Percentiles rank a stretch among this genome's conserved stretches.
These are phyloP conservation scores for Podaxis rugospora DNA, from an alignment of 768 basidiomycete species.

Conservation along the genomic window DNA sequence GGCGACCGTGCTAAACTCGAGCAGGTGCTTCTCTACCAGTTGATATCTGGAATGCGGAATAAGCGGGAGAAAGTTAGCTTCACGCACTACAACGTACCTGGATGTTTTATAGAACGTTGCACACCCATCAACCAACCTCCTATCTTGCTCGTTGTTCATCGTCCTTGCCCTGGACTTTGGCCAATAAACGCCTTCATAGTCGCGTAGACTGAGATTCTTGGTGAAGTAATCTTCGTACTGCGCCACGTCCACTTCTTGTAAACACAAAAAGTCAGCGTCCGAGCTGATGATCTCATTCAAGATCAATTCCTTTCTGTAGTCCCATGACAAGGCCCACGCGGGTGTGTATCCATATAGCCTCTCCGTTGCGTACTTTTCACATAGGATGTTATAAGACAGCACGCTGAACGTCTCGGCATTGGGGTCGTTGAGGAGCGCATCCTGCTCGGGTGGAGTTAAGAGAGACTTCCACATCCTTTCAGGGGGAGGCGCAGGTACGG, in stretches of 20 bases:
- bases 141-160: conserved; percentile 76
- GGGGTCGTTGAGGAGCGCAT: conserved; percentile 56
- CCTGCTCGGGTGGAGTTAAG: conserved; percentile 53
- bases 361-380: conserved; percentile 85
- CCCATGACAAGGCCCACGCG: conserved; percentile 94
- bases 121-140: conserved; percentile 90
- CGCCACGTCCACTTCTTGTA: conserved; percentile 93
- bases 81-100: conserved; percentile 53
- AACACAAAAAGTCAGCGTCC: conserved; percentile 84
- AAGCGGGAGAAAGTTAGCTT: conserved; percentile 13
- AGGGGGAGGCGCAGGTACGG: conserved; percentile 76
- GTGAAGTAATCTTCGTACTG: conserved; percentile 92
- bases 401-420: conserved; percentile 73
- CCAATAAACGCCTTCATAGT: conserved; percentile 89
- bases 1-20: conserved; percentile 91
- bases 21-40: conserved; percentile 87
- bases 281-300: conserved; percentile 78
- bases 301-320: conserved; percentile 86
- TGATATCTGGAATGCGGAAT: conserved; percentile 57
- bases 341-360: conserved; percentile 95
- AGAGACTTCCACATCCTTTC: conserved; percentile 73
- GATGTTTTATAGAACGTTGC: conserved; percentile 91
- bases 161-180: conserved; percentile 92
- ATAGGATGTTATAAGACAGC: conserved; percentile 92
- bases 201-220: conserved; percentile 64